phyloP scores from a whole-genome alignment of 1,284 basidiomycete species.

The Moesziomyces sp. region DNA sequence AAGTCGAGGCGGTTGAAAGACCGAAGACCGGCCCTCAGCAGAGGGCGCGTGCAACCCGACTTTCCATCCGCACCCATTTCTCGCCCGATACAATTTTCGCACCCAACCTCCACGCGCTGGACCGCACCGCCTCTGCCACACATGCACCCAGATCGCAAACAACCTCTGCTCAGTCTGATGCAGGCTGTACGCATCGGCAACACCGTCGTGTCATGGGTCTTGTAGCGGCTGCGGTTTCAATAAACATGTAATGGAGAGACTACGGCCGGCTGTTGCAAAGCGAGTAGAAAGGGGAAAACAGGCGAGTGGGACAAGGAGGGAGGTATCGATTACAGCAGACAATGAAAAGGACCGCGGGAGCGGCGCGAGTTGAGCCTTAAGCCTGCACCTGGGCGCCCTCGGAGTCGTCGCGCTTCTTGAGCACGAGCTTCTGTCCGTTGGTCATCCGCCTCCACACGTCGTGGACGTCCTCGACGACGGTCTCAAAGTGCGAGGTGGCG shows the following conservation, averaged over 20 bases:
- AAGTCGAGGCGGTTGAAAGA: constrained; percentile 26
- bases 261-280: not conserved
- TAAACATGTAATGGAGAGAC: not conserved
- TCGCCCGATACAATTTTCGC: constrained; percentile 16
- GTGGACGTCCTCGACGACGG: constrained; percentile 71
- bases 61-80: constrained; percentile 3
- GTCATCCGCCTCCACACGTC: constrained; percentile 65
- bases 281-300: not conserved
- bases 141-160: no score
- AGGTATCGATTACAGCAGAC: constrained; percentile 11
- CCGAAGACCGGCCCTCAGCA: constrained; percentile 17
- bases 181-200: not conserved
- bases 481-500: constrained; percentile 98
- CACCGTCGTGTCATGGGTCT: not conserved
- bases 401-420: constrained; percentile 62
- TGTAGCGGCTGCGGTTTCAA: not conserved
- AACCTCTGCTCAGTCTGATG: not conserved
- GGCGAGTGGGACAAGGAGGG: not conserved
- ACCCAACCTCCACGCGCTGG: not conserved
- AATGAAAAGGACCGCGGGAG: not conserved
- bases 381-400: constrained; percentile 66
- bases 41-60: constrained; percentile 2
- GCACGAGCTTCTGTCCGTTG: constrained; percentile 62
- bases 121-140: no score
- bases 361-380: constrained; percentile 3